Evolutionary conservation across 2,329 filamentous ascomycete genomes (phyloP), one percentile per base, ranked within the genome.

Genomic region (Penicillium verrucosum): DNA sequence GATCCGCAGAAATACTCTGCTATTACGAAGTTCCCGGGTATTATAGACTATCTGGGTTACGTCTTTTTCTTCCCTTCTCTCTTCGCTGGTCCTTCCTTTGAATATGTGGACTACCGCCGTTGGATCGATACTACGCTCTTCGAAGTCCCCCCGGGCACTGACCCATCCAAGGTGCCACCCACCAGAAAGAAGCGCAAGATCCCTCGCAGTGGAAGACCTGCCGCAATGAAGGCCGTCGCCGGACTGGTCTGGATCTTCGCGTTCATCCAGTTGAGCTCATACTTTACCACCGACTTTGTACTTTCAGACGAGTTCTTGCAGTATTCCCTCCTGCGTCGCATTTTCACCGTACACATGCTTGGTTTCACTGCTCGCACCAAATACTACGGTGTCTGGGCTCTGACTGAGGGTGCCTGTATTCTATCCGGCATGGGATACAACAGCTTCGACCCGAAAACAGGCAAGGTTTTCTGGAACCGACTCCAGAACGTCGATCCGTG

Each of bases 111-210:
- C 70, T 99, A 97, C 76, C 86, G 85, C 52, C 86, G 87, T 50
- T 99, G 93, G 89, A 87, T 99, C 61, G 91, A 95, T 67, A 96
- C 91, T 3, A 89, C 87, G 63, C 96, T 99, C 87, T 99, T 99
- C 72, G 89, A 96, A 34, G 80, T 95, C 1, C 90, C 92, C 1
- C 81, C 87, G 1, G 87, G 87, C 11, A 83, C 89, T n/a, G 92
- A 96, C 65, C 90, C 92, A 0, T 82, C 88, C 27, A 95, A 93
- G 75, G 90, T 88, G 55, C 89, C 94, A 5, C 87, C 88, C 0
- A 96, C 92, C 1, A 85, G 92, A 46, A 94, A 92, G 80, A 91
- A 91, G 82, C 87, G 92, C 67, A 92, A 88, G 77, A 97, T 97
- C 56, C 94, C 94, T 37, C 87, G 92, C 58, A 97, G 92, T 69